phyloP scores from a whole-genome alignment of 805 yeast species.

The Suhomyces sp. region DNA sequence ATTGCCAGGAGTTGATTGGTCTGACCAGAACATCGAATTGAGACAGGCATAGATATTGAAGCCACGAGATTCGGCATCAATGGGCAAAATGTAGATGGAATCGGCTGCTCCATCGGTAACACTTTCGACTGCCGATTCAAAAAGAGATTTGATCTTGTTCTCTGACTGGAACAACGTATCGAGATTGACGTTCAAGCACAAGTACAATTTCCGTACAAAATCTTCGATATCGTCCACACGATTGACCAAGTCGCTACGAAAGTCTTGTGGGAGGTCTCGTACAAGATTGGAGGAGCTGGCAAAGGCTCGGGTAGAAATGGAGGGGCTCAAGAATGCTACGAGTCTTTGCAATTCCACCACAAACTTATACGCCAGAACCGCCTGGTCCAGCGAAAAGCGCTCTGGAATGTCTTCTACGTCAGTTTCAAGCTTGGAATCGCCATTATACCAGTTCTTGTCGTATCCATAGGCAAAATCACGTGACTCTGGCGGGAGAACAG shows the following conservation, averaged over 20 bases:
- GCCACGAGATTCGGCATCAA: constrained; percentile 29
- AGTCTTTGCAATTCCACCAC: constrained; percentile 23
- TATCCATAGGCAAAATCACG: constrained; percentile 14
- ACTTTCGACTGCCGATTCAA: constrained; percentile 29
- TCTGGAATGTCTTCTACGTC: constrained; percentile 7
- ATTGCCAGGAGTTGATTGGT: constrained; percentile 26
- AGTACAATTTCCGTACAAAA: constrained; percentile 12
- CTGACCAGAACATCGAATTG: constrained; percentile 38
- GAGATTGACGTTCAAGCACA: constrained; percentile 3
- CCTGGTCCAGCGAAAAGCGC: constrained; percentile 2
- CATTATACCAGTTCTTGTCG: constrained; percentile 18
- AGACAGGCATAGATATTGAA: constrained; percentile 29
- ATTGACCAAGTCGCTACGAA: constrained; percentile 16
- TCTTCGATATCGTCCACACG: constrained; percentile 19
- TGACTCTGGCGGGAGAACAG: constrained; percentile 9
- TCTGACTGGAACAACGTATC: background rate
- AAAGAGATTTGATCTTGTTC: constrained; percentile 12
- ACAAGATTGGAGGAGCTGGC: constrained; percentile 19
- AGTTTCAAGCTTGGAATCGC: constrained; percentile 6
- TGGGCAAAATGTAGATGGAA: constrained; percentile 27
- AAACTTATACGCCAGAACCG: constrained; percentile 10
- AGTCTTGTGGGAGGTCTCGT: constrained; percentile 16
- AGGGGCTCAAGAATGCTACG: constrained; percentile 17
- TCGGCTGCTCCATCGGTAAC: constrained; percentile 22
- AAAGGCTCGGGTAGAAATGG: constrained; percentile 19